Percentiles rank a stretch among this genome's conserved stretches.
These are phyloP conservation scores for Thraustotheca clavata DNA, from an alignment of 352 stramenopile genomes.

Conservation along the genomic window DNA sequence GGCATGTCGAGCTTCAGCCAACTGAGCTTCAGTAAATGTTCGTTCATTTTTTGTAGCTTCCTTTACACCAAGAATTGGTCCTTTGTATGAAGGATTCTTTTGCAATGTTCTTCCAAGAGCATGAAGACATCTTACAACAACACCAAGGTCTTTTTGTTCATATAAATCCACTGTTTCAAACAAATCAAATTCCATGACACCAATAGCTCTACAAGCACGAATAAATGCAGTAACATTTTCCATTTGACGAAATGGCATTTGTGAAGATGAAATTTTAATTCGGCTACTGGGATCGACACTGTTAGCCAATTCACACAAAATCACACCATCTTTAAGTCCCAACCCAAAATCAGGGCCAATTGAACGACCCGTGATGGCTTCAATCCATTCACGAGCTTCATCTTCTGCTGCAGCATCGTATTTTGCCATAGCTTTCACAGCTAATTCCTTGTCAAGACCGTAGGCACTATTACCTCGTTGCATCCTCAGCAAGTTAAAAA, in stretches of 20 bases:
- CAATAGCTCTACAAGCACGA: constrained; percentile 69
- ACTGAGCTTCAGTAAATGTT: constrained; percentile 56
- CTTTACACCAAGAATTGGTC: constrained; percentile 71
- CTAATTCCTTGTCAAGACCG: constrained; percentile 85
- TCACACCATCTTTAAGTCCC: constrained; percentile 63
- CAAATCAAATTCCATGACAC: constrained; percentile 84
- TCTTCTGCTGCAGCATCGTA: constrained; percentile 86
- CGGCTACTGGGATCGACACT: constrained; percentile 57
- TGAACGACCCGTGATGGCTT: constrained; percentile 59
- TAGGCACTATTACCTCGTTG: constrained; percentile 56
- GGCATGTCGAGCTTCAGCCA: constrained; percentile 55
- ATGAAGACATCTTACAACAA: constrained; percentile 75
- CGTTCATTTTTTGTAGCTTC: constrained; percentile 71
- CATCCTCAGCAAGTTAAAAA: background rate
- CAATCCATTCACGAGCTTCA: constrained; percentile 80
- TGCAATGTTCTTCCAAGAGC: constrained; percentile 63
- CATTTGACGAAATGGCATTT: constrained; percentile 90
- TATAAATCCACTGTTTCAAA: constrained; percentile 89
- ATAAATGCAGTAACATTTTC: constrained; percentile 86
- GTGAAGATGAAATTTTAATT: constrained; percentile 69
- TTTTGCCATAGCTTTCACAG: constrained; percentile 64
- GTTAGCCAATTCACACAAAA: constrained; percentile 82
- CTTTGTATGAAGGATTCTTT: constrained; percentile 57
- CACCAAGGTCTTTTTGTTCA: constrained; percentile 77
- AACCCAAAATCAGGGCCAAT: constrained; percentile 77